Evolutionary conservation across 495 filamentous ascomycete species (phyloP), one percentile per base, ranked within the genome.

Genomic region (Penicillium pulvis): DNA sequence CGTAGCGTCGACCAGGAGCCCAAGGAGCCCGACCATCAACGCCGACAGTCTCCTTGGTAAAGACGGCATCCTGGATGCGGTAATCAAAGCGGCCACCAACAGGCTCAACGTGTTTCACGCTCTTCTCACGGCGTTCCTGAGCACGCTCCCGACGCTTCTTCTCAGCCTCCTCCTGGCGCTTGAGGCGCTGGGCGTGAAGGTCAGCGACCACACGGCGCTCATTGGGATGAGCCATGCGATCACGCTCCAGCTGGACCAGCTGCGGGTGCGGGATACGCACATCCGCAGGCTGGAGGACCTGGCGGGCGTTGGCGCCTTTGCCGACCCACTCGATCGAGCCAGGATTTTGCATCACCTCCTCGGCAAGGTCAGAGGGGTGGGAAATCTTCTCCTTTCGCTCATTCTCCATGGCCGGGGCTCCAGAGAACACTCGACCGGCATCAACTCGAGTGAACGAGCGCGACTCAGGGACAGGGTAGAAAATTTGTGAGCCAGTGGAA

Each of bases 401-500:
- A 47, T 74, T 68, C 28, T 68, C 64, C 8, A 74, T 57, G 6
- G 71, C 68, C 4, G 78, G 78, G 16, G 78, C 78, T n/a, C 61
- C 75, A 41, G 79, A 75, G 74, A 98, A 98, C 41, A 90, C 91
- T 61, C 88, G 87, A 39, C 89, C 95, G 8, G 94, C 95, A 70
- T 98, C 93, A 28, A 75, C 82, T 70, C 95, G 90, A 6, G 90
- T 97, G 72, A 97, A 98, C 36, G 87, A 77, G 20, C 91, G 87
- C 17, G 93, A 96, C 73, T 98, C 94, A 10, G 94, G 89, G 47
- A 87, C 85, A 4, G 95, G 94, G 70, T 90, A 83, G 75, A 97
- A 98, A 42, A 96, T 83, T 76, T 98, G 94, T 55, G 87, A 82
- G 48, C 82, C 81, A 0, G 94, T 97, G 48, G 84, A 71, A 28